Evolutionary conservation across 805 yeast species (phyloP).

Genomic region (Nakazawaea anatomiae): DNA sequence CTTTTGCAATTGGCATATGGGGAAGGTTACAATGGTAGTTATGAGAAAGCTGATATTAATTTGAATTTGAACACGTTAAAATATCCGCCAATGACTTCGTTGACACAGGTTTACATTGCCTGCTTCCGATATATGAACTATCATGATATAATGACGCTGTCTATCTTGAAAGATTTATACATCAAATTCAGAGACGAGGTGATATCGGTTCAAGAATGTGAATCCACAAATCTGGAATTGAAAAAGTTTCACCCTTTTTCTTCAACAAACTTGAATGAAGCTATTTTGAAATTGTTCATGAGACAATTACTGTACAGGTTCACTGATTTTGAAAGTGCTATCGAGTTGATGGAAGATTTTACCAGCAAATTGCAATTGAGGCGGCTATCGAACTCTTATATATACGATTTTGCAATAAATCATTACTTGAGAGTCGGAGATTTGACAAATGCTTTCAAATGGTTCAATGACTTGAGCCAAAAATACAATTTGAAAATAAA

Average conservation of each 20-base stretch:
- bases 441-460: constrained; percentile 1
- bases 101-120: constrained; percentile 4
- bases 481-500: not conserved
- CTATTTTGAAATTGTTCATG: constrained; percentile 9
- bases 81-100: constrained; percentile 6
- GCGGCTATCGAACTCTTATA: not conserved
- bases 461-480: constrained; percentile 1
- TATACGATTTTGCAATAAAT: constrained; percentile 4
- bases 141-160: not conserved
- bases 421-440: not conserved
- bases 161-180: constrained; percentile 1
- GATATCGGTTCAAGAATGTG: not conserved
- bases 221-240: not conserved
- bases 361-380: not conserved
- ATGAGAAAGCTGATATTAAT: not conserved
- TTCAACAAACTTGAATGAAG: not conserved
- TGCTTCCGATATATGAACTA: constrained; percentile 7
- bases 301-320: constrained; percentile 7
- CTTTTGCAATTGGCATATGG: not conserved
- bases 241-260: constrained; percentile 3
- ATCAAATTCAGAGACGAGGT: constrained; percentile 3
- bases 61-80: not conserved
- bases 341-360: constrained; percentile 4
- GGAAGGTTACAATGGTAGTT: not conserved
- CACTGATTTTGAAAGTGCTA: constrained; percentile 7